Evolutionary conservation across 73 alveolate species (phyloP).

Genomic region (Paramecium tetraurelia): DNA sequence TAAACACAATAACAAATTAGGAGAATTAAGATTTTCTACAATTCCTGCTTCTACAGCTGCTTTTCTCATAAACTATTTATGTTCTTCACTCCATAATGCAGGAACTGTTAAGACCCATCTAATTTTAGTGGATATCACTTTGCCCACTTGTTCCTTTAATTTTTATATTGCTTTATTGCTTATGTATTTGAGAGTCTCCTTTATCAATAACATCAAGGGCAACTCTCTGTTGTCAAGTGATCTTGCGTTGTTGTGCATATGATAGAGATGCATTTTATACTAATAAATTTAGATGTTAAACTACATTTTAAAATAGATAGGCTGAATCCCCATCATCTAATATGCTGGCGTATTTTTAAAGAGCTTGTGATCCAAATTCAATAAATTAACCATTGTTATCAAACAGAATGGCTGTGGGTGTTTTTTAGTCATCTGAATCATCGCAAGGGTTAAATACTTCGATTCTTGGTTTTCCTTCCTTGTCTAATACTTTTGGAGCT

Average conservation of each 20-base stretch:
- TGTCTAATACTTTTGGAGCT: constrained; percentile 91
- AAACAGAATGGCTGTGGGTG: constrained; percentile 95
- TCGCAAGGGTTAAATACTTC: constrained; percentile 99
- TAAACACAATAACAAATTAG: constrained; percentile 90
- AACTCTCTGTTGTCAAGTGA: constrained; percentile 93
- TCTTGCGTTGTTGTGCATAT: constrained; percentile 87
- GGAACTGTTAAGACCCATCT: constrained; percentile 99
- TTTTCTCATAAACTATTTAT: constrained; percentile 94
- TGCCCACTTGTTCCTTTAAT: constrained; percentile 93
- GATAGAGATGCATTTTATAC: constrained; percentile 95
- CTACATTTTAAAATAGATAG: constrained; percentile 85
- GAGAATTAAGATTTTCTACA: constrained; percentile 81
- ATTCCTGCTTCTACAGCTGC: constrained; percentile 98
- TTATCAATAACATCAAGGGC: constrained; percentile 91
- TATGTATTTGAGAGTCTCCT: constrained; percentile 89
- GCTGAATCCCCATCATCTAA: constrained; percentile 98
- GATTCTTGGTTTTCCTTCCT: constrained; percentile 92
- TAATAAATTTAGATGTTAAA: background rate
- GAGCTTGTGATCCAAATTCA: constrained; percentile 94
- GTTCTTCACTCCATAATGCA: constrained; percentile 98
- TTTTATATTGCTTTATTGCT: constrained; percentile 93
- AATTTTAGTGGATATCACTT: constrained; percentile 89
- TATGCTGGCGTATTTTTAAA: constrained; percentile 93
- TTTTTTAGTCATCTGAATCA: constrained; percentile 96
- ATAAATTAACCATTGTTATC: constrained; percentile 90